These are phyloP conservation scores for Athelia sp. DNA, from an alignment of 1,284 basidiomycete genomes.

Conservation along the genomic window DNA sequence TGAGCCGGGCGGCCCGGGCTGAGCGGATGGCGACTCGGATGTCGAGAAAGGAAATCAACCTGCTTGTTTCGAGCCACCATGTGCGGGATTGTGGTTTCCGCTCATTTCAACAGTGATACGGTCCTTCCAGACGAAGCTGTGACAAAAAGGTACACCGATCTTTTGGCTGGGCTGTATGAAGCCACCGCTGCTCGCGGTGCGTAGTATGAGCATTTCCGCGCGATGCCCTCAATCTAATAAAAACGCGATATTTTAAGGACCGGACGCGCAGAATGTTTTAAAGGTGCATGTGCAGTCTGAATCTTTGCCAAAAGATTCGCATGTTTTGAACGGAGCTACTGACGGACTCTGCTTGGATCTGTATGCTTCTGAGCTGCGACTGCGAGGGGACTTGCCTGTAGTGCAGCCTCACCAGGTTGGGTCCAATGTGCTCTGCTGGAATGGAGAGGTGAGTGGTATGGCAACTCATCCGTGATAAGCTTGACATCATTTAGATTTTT, in stretches of 20 bases:
- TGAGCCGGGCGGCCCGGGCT: no score
- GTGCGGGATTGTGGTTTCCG: constrained; percentile 48
- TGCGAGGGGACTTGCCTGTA: constrained; percentile 62
- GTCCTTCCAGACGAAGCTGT: constrained; percentile 7
- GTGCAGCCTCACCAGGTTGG: constrained; percentile 67
- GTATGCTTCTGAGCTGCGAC: constrained; percentile 74
- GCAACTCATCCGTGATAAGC: background rate
- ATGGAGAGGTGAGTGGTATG: constrained; percentile 71
- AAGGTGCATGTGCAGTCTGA: constrained; percentile 3
- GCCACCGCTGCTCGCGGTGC: constrained; percentile 51
- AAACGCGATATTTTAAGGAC: constrained; percentile 35
- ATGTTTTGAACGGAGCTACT: no score
- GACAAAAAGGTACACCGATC: constrained; percentile 15
- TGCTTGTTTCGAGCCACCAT: constrained; percentile 26
- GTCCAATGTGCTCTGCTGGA: constrained; percentile 79
- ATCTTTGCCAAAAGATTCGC: no score
- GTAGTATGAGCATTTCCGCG: constrained; percentile 7
- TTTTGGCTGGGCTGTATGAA: constrained; percentile 30
- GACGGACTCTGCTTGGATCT: constrained; percentile 37
- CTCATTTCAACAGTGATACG: constrained; percentile 9
- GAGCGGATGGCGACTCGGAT: no score
- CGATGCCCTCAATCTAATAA: background rate
- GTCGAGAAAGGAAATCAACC: background rate
- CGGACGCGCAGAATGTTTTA: constrained; percentile 47
- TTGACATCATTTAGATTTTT: constrained; percentile 52